Evolutionary conservation across 352 stramenopile genomes (phyloP), one percentile per base, ranked within the genome.

Genomic region (Phytophthora tentaculata): DNA sequence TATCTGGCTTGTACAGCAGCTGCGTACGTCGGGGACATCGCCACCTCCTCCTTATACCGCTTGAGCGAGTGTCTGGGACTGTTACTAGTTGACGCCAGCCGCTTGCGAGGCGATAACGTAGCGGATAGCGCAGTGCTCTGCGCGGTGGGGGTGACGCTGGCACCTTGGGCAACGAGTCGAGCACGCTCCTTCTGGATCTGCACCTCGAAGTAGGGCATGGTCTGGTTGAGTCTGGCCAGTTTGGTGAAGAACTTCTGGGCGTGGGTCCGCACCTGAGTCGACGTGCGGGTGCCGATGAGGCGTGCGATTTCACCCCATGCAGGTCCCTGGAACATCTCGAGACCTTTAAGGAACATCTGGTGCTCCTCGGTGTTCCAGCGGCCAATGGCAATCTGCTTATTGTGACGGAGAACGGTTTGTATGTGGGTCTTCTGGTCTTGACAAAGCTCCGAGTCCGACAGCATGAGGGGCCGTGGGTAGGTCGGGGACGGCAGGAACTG

Each of bases 231-330:
- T n/a, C 83, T 77, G 37, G 84, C 86, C 44, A 96, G 71, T 67
- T 95, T 95, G 44, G 84, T 91, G 66, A 96, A 96, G 73, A 94
- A 96, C 74, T 96, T 96, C 62, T 96, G 89, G 19, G 89, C 89
- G 64, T 96, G 89, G 4, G 86, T 95, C 13, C 89, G 87, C 57
- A 94, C 87, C 61, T 96, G 89, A 12, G 89, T 92, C 24, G 88
- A 91, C 22, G 87, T 95, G 54, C 89, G 81, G 32, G 87, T 89
- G 64, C 86, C 87, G 57, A 96, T 93, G 67, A 92, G 77, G 19
- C 84, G 74, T 2, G 89, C 84, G 68, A 96, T 96, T 69, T 95
- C 86, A 50, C 86, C 84, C 89, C 89, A 96, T 53, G 83, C 83
- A 1, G 83, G 84, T 1, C 85, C 82, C 45, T 91, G 81, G 60